Percentiles rank a stretch among this genome's conserved stretches.
phyloP scores from a whole-genome alignment of 75 land plant species.

The Pinus albicaulis region DNA sequence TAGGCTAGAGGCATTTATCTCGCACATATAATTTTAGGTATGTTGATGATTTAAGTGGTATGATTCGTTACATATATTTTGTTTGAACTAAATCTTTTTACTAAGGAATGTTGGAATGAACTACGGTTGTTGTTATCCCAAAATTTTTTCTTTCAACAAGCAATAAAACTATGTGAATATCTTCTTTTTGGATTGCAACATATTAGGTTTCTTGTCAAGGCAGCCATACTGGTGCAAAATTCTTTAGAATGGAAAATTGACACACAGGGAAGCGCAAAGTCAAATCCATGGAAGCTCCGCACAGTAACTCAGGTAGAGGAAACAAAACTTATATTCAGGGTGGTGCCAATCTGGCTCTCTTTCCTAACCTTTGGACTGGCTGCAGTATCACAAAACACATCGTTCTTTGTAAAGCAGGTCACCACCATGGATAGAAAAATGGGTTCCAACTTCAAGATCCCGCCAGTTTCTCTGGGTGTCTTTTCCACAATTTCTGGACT shows the following conservation, averaged over 20 bases:
- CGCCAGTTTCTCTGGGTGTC: conserved; percentile 32
- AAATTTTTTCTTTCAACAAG: too few relatives aligned
- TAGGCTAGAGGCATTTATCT: background rate
- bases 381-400: conserved; percentile 18
- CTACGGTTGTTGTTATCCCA: too few relatives aligned
- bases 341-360: conserved; percentile 41
- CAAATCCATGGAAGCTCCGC: conserved; percentile 29
- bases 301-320: conserved; percentile 50
- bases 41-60: too few relatives aligned
- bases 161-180: too few relatives aligned
- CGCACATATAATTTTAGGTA: background rate
- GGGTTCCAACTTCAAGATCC: conserved; percentile 17
- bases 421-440: conserved; percentile 27
- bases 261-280: background rate
- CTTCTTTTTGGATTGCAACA: background rate
- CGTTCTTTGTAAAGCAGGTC: conserved; percentile 33
- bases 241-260: background rate
- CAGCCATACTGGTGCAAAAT: conserved; percentile 15
- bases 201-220: conserved; percentile 30
- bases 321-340: conserved; percentile 30
- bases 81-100: too few relatives aligned
- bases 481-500: conserved; percentile 21
- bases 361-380: conserved; percentile 7
- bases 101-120: too few relatives aligned
- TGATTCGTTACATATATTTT: too few relatives aligned